phyloP scores from a whole-genome alignment of 805 yeast species.

The Pichia manshurica region DNA sequence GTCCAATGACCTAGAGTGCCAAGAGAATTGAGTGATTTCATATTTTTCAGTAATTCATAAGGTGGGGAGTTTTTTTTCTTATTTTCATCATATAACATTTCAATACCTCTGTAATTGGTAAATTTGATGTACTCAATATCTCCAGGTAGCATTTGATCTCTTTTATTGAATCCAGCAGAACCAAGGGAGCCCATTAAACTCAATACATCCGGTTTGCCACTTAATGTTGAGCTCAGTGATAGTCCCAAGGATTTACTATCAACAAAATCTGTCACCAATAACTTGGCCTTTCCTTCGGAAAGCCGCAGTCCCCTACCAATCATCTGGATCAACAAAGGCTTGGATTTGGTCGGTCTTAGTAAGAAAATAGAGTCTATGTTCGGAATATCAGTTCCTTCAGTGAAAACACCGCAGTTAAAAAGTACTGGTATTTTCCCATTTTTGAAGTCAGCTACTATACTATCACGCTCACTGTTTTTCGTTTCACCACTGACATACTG shows the following conservation, averaged over 20 bases:
- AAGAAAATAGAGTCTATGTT: constrained; percentile 74
- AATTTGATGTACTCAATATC: constrained; percentile 26
- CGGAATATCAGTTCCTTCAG: constrained; percentile 95
- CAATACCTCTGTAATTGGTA: constrained; percentile 26
- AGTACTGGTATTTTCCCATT: constrained; percentile 62
- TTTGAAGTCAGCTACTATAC: constrained; percentile 52
- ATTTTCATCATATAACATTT: constrained; percentile 17
- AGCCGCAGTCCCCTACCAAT: constrained; percentile 81
- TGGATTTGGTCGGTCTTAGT: constrained; percentile 76
- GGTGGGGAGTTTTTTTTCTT: constrained; percentile 12
- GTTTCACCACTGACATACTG: constrained; percentile 69
- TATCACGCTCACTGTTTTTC: constrained; percentile 42
- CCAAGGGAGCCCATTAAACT: constrained; percentile 6
- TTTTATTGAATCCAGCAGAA: constrained; percentile 1
- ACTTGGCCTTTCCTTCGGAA: constrained; percentile 53
- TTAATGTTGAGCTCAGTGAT: constrained; percentile 21
- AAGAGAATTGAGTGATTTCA: constrained; percentile 8
- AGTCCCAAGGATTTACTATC: constrained; percentile 40
- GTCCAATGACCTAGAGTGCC: constrained; percentile 10
- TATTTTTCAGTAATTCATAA: constrained; percentile 11
- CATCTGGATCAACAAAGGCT: constrained; percentile 74
- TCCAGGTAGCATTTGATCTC: constrained; percentile 15
- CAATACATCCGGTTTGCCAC: constrained; percentile 16
- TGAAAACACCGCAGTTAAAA: constrained; percentile 83
- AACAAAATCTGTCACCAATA: constrained; percentile 77